Percentiles rank a stretch among this genome's conserved stretches.
Conservation (phyloP, 306 rosid genomes). For the Begonia peltatifolia region DNA sequence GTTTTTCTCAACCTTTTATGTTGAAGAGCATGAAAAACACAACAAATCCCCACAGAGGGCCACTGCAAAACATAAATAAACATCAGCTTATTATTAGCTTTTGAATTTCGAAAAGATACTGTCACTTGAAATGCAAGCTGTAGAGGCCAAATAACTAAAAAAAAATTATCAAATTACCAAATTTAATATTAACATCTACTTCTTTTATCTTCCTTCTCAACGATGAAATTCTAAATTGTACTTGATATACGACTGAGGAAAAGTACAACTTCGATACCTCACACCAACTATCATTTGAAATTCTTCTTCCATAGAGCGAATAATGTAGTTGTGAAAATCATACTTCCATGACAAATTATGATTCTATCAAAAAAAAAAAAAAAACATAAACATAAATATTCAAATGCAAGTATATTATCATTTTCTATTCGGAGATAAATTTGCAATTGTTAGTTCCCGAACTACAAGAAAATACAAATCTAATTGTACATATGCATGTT, state of each 20-base stretch:
- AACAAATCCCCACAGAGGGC: neutral
- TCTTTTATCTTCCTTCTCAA: conserved; percentile 1
- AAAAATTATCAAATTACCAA: too few relatives aligned
- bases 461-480: too few relatives aligned
- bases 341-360: conserved; percentile 58
- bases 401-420: neutral
- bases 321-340: conserved; percentile 95
- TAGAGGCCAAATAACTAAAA: too few relatives aligned
- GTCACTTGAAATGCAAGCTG: too few relatives aligned
- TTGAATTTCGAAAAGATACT: too few relatives aligned
- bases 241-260: too few relatives aligned
- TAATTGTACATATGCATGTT: too few relatives aligned
- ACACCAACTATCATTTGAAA: conserved; percentile 95
- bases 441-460: too few relatives aligned
- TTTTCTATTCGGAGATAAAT: too few relatives aligned
- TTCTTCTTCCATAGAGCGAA: conserved; percentile 98
- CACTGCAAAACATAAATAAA: neutral
- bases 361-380: conserved; percentile 39
- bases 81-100: neutral
- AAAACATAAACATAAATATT: neutral
- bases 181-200: too few relatives aligned
- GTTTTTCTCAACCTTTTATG: neutral
- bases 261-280: conserved; percentile 24
- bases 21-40: neutral
- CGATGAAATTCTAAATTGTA: too few relatives aligned